A percentile compares a stretch with the other conserved stretches of the same genome.
These are phyloP conservation scores for Fusarium pseudocircinatum DNA, from an alignment of 2,329 filamentous ascomycete genomes.

Conservation along the genomic window DNA sequence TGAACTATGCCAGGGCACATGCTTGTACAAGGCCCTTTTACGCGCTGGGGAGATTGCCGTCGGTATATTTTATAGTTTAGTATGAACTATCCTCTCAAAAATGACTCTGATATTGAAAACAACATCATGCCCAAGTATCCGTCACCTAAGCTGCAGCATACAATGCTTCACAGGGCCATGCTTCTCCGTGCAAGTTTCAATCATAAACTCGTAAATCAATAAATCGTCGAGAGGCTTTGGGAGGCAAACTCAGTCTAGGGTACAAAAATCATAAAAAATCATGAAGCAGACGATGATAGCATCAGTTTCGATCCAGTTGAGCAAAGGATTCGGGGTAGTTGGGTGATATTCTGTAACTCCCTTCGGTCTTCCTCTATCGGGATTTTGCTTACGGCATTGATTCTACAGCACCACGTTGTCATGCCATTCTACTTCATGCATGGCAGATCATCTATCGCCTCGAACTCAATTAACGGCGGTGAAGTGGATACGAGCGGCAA, in stretches of 20 bases:
- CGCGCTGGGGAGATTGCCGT: neutral
- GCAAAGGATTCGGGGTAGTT: accelerated
- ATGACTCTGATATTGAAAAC: neutral
- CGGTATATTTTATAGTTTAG: accelerated
- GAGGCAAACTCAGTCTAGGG: neutral
- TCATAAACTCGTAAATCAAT: neutral
- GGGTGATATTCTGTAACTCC: neutral
- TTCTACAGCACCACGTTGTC: neutral
- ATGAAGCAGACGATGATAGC: too few species aligned
- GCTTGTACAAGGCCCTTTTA: accelerated
- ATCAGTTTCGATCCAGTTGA: too few species aligned
- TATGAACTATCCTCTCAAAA: neutral
- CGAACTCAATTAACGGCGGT: too few species aligned
- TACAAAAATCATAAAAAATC: neutral
- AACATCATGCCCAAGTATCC: accelerated
- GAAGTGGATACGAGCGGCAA: neutral
- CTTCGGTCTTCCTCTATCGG: accelerated
- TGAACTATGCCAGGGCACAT: accelerated
- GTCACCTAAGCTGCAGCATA: neutral
- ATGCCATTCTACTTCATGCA: neutral
- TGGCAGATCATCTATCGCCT: neutral
- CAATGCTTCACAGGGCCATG: neutral
- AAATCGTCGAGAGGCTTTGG: accelerated
- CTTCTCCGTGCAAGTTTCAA: accelerated
- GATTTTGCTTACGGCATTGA: accelerated